Percentiles rank a stretch among this genome's conserved stretches.
phyloP scores from a whole-genome alignment of 257 asterid genomes.

The Gynochthodes officinalis region DNA sequence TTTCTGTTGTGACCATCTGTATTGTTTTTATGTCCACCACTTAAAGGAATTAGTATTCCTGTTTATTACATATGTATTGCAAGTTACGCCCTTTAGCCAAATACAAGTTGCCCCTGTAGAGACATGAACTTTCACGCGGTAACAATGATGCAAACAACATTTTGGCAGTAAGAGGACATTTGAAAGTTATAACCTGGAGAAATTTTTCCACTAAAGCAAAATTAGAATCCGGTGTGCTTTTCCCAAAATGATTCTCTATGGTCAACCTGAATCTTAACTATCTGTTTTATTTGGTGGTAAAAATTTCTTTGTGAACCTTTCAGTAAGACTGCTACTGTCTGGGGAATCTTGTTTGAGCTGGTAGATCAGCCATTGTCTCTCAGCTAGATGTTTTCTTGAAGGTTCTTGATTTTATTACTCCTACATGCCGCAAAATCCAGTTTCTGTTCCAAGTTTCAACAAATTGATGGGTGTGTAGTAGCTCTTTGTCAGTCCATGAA shows the following conservation, averaged over 20 bases:
- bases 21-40: not conserved
- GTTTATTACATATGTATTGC: not conserved
- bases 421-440: not conserved
- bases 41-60: not conserved
- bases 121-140: not conserved
- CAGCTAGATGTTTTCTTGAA: slow-evolving; percentile 5
- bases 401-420: not conserved
- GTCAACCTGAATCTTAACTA: not conserved
- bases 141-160: no score
- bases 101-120: not conserved
- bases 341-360: not conserved
- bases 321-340: no score
- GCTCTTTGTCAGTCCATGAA: not conserved
- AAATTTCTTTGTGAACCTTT: not conserved
- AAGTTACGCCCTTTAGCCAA: not conserved
- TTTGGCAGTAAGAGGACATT: not conserved
- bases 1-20: not conserved
- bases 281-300: not conserved
- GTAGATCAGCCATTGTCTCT: not conserved
- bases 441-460: not conserved
- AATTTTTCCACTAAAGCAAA: not conserved
- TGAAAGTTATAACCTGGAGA: not conserved
- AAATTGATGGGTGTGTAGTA: not conserved
- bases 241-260: not conserved
- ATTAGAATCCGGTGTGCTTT: not conserved